Percentiles rank a stretch among this genome's conserved stretches.
phyloP scores from a whole-genome alignment of 2,329 filamentous ascomycete genomes.

The Paecilomyces fulvus region DNA sequence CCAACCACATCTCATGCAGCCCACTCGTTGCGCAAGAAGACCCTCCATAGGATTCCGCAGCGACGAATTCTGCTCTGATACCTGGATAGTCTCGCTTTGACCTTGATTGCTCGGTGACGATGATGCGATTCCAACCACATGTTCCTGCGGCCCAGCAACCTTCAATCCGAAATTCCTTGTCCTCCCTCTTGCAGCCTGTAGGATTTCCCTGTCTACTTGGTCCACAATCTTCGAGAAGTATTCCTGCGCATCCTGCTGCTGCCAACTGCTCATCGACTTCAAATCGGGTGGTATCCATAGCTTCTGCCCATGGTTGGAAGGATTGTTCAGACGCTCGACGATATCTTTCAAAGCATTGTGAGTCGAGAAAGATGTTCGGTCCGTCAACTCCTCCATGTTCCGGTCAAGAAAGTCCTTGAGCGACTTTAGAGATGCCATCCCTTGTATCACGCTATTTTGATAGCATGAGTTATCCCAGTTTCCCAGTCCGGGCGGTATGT shows the following conservation, averaged over 20 bases:
- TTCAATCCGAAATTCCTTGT: slow-evolving; percentile 37
- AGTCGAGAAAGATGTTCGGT: slow-evolving; percentile 35
- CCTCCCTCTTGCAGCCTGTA: slow-evolving; percentile 40
- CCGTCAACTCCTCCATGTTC: slow-evolving; percentile 29
- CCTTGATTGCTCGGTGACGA: slow-evolving; percentile 8
- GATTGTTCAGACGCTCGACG: slow-evolving; percentile 61
- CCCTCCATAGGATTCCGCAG: slow-evolving; percentile 77
- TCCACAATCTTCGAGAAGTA: slow-evolving; percentile 89
- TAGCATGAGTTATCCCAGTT: slow-evolving; percentile 97
- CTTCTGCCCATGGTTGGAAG: slow-evolving; percentile 61
- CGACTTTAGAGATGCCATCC: slow-evolving; percentile 65
- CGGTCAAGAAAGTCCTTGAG: slow-evolving; percentile 58
- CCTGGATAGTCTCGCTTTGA: slow-evolving; percentile 7
- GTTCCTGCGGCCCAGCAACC: slow-evolving; percentile 24
- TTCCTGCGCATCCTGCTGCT: slow-evolving; percentile 96
- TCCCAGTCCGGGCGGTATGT: slow-evolving; percentile 56
- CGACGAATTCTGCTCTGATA: slow-evolving; percentile 11
- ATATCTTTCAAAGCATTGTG: slow-evolving; percentile 54
- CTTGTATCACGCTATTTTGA: slow-evolving; percentile 90
- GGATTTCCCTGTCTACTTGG: slow-evolving; percentile 70
- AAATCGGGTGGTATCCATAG: slow-evolving; percentile 75
- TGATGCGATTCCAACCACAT: slow-evolving; percentile 18
- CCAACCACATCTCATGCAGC: slow-evolving; percentile 75
- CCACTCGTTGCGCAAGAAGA: slow-evolving; percentile 76
- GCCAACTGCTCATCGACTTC: slow-evolving; percentile 90